Evolutionary conservation across 495 filamentous ascomycete species (phyloP).

Genomic region (Pseudomonodictys pantanalensis): DNA sequence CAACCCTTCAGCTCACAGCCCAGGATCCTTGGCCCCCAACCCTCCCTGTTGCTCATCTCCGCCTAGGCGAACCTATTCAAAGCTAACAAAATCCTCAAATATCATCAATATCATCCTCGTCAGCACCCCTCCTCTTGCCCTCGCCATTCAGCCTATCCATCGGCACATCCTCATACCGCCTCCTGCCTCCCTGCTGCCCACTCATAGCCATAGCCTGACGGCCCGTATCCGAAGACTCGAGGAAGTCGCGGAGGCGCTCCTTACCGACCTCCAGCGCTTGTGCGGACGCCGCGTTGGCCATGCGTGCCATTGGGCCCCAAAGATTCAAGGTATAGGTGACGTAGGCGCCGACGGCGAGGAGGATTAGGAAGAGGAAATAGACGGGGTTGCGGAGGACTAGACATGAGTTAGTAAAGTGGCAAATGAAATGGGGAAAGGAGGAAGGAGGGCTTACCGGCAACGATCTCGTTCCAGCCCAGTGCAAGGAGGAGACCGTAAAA

Average conservation of each 20-base stretch:
- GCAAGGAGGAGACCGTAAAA: conserved; percentile 87
- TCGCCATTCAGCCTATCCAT: conserved; percentile 60
- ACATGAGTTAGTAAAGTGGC: conserved; percentile 39
- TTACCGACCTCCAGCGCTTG: conserved; percentile 89
- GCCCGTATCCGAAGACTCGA: conserved; percentile 76
- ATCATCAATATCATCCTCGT: conserved; percentile 49
- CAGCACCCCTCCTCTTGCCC: conserved; percentile 52
- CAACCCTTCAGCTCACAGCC: no score
- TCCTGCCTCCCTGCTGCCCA: not conserved
- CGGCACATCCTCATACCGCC: conserved; percentile 50
- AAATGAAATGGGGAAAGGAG: not conserved
- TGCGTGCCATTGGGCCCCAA: conserved; percentile 91
- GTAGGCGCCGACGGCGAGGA: conserved; percentile 72
- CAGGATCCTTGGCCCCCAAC: no score
- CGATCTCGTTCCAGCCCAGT: conserved; percentile 94
- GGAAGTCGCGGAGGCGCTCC: conserved; percentile 79
- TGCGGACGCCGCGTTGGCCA: conserved; percentile 81
- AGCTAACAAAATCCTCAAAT: no score
- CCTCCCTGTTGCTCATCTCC: no score
- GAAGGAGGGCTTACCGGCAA: conserved; percentile 64
- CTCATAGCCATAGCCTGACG: conserved; percentile 73
- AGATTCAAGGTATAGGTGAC: conserved; percentile 90
- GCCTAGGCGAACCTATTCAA: no score
- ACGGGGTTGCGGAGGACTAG: conserved; percentile 87
- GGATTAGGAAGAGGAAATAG: conserved; percentile 83